These are phyloP conservation scores for Acrocalymma vagum DNA, from an alignment of 2,329 filamentous ascomycete genomes.

Conservation along the genomic window DNA sequence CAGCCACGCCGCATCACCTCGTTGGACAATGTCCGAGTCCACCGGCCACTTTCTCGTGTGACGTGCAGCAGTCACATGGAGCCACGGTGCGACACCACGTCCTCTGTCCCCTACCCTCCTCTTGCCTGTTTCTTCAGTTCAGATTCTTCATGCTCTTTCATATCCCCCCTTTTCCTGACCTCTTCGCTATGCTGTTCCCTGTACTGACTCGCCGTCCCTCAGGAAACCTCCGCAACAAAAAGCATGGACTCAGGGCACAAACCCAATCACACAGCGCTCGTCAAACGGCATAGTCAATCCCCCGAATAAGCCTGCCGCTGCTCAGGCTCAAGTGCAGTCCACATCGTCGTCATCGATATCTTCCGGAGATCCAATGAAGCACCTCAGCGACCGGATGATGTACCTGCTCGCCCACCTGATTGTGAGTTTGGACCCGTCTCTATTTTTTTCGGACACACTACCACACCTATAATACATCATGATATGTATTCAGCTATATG, in stretches of 20 bases:
- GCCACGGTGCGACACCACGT: conserved; percentile 37
- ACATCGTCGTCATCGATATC: conserved; percentile 53
- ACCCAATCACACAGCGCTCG: conserved; percentile 67
- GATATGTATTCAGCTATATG: no score
- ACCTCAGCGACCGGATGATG: conserved; percentile 67
- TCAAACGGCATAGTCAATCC: conserved; percentile 57
- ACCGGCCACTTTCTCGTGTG: conserved; percentile 34
- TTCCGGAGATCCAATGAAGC: conserved; percentile 62
- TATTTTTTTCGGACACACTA: no score
- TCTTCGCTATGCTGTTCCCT: conserved; percentile 11
- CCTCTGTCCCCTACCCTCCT: conserved; percentile 17
- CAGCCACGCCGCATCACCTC: conserved; percentile 28
- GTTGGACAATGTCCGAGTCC: conserved; percentile 24
- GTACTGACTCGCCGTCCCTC: conserved; percentile 33
- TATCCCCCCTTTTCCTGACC: conserved; percentile 5
- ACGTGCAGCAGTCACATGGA: conserved; percentile 45
- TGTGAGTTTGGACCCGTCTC: no score
- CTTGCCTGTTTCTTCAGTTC: conserved; percentile 9
- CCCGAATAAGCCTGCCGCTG: conserved; percentile 52
- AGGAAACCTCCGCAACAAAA: conserved; percentile 64
- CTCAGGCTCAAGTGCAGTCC: no score
- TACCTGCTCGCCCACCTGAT: conserved; percentile 67
- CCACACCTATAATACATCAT: no score
- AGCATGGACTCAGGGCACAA: conserved; percentile 68
- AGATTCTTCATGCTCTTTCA: conserved; percentile 8